Percentiles rank a stretch among this genome's conserved stretches.
Evolutionary conservation across 2,329 filamentous ascomycete species (phyloP).

Genomic region (Penicillium griseofulvum): DNA sequence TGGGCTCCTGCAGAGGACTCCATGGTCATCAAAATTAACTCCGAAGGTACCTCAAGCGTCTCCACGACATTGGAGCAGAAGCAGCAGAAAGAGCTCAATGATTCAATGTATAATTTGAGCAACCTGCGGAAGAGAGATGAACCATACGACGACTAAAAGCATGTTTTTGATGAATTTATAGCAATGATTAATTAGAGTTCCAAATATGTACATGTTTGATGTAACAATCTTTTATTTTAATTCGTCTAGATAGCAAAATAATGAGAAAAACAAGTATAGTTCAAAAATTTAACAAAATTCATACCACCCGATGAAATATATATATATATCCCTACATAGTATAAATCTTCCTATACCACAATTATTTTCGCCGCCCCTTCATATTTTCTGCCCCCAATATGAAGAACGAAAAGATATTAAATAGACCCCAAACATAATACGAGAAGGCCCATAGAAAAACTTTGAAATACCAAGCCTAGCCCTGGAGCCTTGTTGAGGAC

Average conservation of each 20-base stretch:
- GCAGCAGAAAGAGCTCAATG: constrained; percentile 34
- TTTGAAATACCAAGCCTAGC: no score
- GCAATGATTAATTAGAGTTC: background rate
- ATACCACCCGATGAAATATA: no score
- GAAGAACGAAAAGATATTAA: no score
- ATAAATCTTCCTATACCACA: no score
- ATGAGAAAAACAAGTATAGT: no score
- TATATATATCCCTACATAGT: no score
- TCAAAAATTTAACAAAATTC: background rate
- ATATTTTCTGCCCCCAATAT: no score
- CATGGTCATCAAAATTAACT: constrained; percentile 29
- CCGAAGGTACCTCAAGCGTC: constrained; percentile 29
- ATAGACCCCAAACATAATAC: no score
- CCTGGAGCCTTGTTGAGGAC: no score
- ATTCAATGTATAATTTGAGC: constrained; percentile 39
- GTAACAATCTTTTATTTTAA: background rate
- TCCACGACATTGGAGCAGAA: constrained; percentile 28
- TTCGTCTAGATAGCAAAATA: background rate
- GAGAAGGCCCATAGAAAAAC: no score
- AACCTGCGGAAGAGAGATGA: constrained; percentile 39
- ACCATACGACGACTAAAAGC: background rate
- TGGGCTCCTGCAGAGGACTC: constrained; percentile 26
- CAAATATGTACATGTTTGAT: background rate
- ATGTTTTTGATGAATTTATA: constrained; percentile 21
- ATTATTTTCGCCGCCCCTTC: no score